phyloP scores from a whole-genome alignment of 208 protist species.

The Porcisia hertigi region DNA sequence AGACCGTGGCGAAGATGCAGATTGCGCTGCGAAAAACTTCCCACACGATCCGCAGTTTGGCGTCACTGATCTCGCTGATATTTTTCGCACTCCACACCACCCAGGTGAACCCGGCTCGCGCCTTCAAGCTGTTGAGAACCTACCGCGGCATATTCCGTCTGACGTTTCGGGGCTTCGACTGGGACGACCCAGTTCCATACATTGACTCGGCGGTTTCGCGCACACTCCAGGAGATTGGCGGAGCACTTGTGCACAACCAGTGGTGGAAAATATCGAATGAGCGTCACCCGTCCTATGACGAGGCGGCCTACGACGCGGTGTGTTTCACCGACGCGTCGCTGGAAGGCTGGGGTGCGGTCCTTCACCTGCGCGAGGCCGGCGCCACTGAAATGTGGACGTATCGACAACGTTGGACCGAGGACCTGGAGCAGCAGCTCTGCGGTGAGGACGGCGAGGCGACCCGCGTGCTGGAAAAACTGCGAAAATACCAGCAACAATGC shows the following conservation, averaged over 20 bases:
- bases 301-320: conserved; percentile 7
- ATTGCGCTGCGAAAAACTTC: too few relatives aligned
- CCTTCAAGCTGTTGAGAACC: neutral
- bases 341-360: conserved; percentile 17
- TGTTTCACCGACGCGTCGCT: conserved; percentile 18
- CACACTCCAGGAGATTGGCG: neutral
- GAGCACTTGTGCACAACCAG: neutral
- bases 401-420: conserved; percentile 16
- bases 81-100: too few relatives aligned
- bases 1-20: too few relatives aligned
- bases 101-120: conserved; percentile 14
- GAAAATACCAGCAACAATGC: neutral
- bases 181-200: conserved; percentile 18
- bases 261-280: conserved; percentile 3
- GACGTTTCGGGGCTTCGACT: neutral
- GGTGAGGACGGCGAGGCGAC: conserved; percentile 2
- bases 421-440: conserved; percentile 1
- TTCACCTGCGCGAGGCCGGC: neutral
- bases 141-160: conserved; percentile 14
- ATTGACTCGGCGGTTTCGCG: neutral
- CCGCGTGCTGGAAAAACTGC: conserved; percentile 3
- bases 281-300: neutral
- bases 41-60: too few relatives aligned
- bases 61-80: too few relatives aligned
- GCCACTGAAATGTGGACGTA: conserved; percentile 8